These are phyloP conservation scores for Apiotrichum sp. DNA, from an alignment of 1,284 basidiomycete species.

Conservation along the genomic window DNA sequence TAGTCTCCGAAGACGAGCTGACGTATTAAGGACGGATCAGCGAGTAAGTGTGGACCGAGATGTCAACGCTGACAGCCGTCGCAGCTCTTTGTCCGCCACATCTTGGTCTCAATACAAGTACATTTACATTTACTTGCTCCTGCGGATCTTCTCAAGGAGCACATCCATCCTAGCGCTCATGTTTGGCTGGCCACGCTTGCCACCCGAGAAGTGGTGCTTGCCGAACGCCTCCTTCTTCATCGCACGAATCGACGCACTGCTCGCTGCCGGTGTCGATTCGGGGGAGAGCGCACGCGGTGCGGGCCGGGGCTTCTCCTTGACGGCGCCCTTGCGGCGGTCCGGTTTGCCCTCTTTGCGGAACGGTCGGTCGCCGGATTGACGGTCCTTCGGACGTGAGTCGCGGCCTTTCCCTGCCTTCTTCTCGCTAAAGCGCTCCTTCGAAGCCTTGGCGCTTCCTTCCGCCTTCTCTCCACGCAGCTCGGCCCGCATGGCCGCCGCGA, in stretches of 20 bases:
- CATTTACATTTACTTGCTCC: slow-evolving; percentile 19
- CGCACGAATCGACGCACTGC: slow-evolving; percentile 12
- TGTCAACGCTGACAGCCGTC: too few species aligned
- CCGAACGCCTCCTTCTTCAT: slow-evolving; percentile 41
- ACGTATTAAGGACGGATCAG: too few species aligned
- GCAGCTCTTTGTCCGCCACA: too few species aligned
- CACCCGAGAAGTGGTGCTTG: slow-evolving; percentile 17
- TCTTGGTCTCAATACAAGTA: too few species aligned
- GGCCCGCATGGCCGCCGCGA: slow-evolving; percentile 5
- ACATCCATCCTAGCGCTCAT: slow-evolving; percentile 47
- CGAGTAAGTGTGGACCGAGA: too few species aligned
- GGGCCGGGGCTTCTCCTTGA: not conserved
- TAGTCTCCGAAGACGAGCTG: too few species aligned
- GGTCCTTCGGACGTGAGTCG: too few species aligned
- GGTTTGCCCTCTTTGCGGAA: slow-evolving; percentile 1
- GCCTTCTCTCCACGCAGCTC: not conserved
- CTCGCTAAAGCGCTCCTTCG: not conserved
- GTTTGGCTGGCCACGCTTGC: slow-evolving; percentile 44
- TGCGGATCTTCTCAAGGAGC: slow-evolving; percentile 46
- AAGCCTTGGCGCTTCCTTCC: not conserved
- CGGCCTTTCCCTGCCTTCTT: too few species aligned
- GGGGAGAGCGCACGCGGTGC: slow-evolving; percentile 6
- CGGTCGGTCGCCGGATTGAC: not conserved
- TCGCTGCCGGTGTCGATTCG: not conserved
- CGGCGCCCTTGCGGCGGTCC: not conserved